These are phyloP conservation scores for Syzygium malaccense DNA, from an alignment of 441 rosid species.

Conservation along the genomic window DNA sequence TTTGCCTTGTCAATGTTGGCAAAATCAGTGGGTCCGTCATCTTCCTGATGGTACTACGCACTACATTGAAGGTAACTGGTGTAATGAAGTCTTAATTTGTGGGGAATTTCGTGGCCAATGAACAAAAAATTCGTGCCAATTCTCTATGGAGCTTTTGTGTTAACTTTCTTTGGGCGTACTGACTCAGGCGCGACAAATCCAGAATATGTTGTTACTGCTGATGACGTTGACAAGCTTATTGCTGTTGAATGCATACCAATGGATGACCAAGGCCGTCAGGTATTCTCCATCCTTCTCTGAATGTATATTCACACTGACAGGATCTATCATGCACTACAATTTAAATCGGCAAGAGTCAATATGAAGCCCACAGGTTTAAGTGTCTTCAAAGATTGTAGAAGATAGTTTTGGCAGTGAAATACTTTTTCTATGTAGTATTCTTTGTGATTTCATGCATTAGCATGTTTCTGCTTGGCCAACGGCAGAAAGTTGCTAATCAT, in stretches of 20 bases:
- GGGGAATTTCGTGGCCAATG: background rate
- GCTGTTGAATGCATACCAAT: conserved; percentile 99
- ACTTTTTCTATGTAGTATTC: background rate
- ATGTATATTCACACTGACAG: background rate
- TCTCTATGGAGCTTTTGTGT: background rate
- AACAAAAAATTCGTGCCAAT: background rate
- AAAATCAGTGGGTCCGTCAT: conserved; percentile 88
- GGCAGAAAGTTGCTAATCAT: background rate
- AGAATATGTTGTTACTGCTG: conserved; percentile 94
- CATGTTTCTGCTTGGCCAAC: background rate
- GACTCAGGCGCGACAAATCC: conserved; percentile 94
- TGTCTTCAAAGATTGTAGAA: background rate
- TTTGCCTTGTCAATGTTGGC: background rate
- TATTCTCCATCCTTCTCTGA: conserved; percentile 5
- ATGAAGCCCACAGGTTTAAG: background rate
- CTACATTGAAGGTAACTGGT: conserved; percentile 79
- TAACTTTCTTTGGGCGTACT: background rate
- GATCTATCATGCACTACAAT: background rate
- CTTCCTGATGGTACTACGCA: conserved; percentile 95
- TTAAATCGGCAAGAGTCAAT: background rate
- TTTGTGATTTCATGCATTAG: background rate
- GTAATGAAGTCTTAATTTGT: background rate
- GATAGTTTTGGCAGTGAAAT: background rate
- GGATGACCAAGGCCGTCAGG: conserved; percentile 98
- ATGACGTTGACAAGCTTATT: conserved; percentile 93